Percentiles rank a stretch among this genome's conserved stretches.
These are phyloP conservation scores for Suillus weaverae DNA, from an alignment of 768 basidiomycete genomes.

Conservation along the genomic window DNA sequence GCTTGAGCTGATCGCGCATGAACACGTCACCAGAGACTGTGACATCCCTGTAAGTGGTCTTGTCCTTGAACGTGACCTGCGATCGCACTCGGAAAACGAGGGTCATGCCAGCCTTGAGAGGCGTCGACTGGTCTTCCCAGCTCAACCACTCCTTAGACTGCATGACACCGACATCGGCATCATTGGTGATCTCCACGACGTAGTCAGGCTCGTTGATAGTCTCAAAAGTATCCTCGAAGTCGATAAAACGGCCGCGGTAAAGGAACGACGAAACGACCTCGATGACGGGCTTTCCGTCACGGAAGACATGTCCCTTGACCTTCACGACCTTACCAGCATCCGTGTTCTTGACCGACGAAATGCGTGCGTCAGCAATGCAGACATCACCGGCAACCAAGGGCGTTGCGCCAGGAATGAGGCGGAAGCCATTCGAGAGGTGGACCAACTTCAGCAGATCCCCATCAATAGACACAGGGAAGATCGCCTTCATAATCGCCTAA, in stretches of 20 bases:
- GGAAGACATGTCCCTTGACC: constrained; percentile 81
- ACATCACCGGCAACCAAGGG: constrained; percentile 83
- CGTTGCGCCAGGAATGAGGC: constrained; percentile 73
- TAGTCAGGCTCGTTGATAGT: constrained; percentile 89
- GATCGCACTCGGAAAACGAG: constrained; percentile 91
- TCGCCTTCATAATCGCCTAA: constrained; percentile 98
- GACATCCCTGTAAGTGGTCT: constrained; percentile 77
- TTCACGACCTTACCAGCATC: constrained; percentile 93
- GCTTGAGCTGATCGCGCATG: constrained; percentile 84
- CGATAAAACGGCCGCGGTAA: constrained; percentile 91
- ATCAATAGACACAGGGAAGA: constrained; percentile 90
- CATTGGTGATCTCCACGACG: constrained; percentile 67
- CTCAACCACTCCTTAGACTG: constrained; percentile 98
- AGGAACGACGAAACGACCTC: constrained; percentile 96
- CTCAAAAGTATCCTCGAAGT: constrained; percentile 97
- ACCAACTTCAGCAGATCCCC: constrained; percentile 95
- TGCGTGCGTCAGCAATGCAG: constrained; percentile 86
- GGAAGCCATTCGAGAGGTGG: constrained; percentile 97
- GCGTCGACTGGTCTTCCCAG: constrained; percentile 83
- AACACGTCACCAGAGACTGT: constrained; percentile 84
- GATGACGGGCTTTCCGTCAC: constrained; percentile 78
- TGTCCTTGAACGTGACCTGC: constrained; percentile 89
- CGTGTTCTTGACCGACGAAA: constrained; percentile 86
- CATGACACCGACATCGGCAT: constrained; percentile 85
- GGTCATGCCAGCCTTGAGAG: constrained; percentile 75